Percentiles rank a stretch among this genome's conserved stretches.
These are phyloP conservation scores for Lentinula boryana DNA, from an alignment of 768 basidiomycete genomes.

Conservation along the genomic window DNA sequence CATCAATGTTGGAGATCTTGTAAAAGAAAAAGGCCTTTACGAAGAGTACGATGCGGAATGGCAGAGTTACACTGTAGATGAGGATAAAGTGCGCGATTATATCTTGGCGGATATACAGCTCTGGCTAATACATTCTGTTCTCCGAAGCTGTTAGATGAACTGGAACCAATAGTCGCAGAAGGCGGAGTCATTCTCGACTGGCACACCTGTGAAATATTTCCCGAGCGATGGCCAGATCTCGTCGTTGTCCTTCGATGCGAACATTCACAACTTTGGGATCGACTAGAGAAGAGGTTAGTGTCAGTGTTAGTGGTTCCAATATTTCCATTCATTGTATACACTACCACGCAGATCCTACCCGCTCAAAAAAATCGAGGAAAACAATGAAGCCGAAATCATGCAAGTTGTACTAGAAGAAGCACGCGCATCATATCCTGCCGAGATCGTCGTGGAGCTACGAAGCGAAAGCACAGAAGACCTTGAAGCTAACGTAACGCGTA, in stretches of 20 bases:
- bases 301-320: slow-evolving; percentile 11
- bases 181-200: slow-evolving; percentile 90
- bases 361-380: slow-evolving; percentile 94
- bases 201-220: slow-evolving; percentile 92
- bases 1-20: slow-evolving; percentile 86
- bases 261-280: slow-evolving; percentile 82
- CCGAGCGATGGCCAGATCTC: slow-evolving; percentile 94
- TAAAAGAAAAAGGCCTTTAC: slow-evolving; percentile 79
- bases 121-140: slow-evolving; percentile 5
- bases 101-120: not conserved
- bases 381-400: slow-evolving; percentile 99
- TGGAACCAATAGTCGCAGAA: slow-evolving; percentile 61
- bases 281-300: slow-evolving; percentile 81
- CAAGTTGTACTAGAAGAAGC: slow-evolving; percentile 87
- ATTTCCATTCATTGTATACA: slow-evolving; percentile 1
- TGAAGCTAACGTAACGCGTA: slow-evolving; percentile 79
- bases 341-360: slow-evolving; percentile 54
- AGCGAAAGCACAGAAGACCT: slow-evolving; percentile 77
- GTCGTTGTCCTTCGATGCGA: slow-evolving; percentile 90
- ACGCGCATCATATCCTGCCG: slow-evolving; percentile 73
- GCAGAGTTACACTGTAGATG: slow-evolving; percentile 91
- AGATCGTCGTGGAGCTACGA: slow-evolving; percentile 80
- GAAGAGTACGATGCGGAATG: slow-evolving; percentile 90
- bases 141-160: slow-evolving; percentile 75
- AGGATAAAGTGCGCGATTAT: slow-evolving; percentile 73